phyloP scores from a whole-genome alignment of 2,329 filamentous ascomycete species.

The Phaeomoniella chlamydospora region DNA sequence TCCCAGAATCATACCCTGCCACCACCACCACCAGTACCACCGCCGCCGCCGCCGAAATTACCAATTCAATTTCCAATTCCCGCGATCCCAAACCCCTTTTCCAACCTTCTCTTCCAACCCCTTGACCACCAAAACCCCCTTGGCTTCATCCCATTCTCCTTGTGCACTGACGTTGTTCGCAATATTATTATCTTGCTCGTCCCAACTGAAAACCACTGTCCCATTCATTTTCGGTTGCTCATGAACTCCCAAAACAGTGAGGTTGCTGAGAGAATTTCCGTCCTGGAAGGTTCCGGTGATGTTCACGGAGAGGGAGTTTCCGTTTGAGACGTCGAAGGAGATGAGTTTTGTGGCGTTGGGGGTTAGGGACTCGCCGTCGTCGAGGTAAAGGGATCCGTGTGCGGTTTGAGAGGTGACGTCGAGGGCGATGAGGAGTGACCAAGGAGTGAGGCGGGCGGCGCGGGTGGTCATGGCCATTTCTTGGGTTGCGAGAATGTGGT shows the following conservation, averaged over 20 bases:
- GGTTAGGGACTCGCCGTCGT: slow-evolving; percentile 56
- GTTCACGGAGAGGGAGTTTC: slow-evolving; percentile 29
- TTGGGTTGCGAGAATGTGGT: slow-evolving; percentile 52
- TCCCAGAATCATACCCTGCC: too few species aligned
- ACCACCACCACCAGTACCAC: too few species aligned
- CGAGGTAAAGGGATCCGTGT: slow-evolving; percentile 51
- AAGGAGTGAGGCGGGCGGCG: slow-evolving; percentile 47
- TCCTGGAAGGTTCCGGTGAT: slow-evolving; percentile 41
- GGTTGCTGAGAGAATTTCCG: slow-evolving; percentile 42
- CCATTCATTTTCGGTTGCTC: too few species aligned
- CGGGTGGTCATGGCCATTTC: slow-evolving; percentile 53
- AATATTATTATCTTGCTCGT: too few species aligned
- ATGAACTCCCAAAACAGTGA: slow-evolving; percentile 54
- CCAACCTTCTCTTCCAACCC: neutral
- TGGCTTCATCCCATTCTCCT: too few species aligned
- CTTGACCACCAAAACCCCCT: too few species aligned
- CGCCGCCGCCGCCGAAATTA: too few species aligned
- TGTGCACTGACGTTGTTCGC: too few species aligned
- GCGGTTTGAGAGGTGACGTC: slow-evolving; percentile 36
- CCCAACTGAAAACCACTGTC: too few species aligned
- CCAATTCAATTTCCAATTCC: neutral
- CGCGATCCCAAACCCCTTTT: neutral
- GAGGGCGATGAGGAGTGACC: slow-evolving; percentile 52
- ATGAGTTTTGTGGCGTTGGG: slow-evolving; percentile 43
- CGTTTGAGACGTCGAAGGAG: slow-evolving; percentile 27